A percentile compares a stretch with the other conserved stretches of the same genome.
These are phyloP conservation scores for Didymella lethalis DNA, from an alignment of 2,329 filamentous ascomycete species.

Conservation along the genomic window DNA sequence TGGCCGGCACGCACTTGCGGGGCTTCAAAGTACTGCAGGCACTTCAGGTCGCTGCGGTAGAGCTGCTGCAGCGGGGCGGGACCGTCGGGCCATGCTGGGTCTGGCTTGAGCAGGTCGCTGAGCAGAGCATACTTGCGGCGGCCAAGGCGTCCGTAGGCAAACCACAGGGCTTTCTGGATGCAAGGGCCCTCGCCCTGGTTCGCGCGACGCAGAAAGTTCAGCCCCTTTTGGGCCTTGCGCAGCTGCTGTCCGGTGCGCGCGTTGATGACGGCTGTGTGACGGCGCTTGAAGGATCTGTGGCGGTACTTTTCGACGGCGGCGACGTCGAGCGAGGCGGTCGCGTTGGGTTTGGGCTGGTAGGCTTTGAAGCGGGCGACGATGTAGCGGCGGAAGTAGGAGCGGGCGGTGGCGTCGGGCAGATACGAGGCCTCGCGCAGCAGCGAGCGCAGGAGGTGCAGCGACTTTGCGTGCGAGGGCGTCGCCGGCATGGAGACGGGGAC, in stretches of 20 bases:
- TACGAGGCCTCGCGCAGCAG: slow-evolving; percentile 67
- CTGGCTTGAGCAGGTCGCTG: slow-evolving; percentile 34
- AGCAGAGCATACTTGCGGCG: slow-evolving; percentile 59
- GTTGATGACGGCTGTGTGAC: slow-evolving; percentile 32
- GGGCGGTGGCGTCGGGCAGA: slow-evolving; percentile 65
- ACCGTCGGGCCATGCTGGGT: slow-evolving; percentile 16
- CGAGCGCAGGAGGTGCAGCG: slow-evolving; percentile 61
- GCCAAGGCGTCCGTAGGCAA: slow-evolving; percentile 66
- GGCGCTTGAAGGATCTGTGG: slow-evolving; percentile 34
- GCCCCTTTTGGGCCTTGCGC: slow-evolving; percentile 45
- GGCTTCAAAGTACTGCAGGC: slow-evolving; percentile 43
- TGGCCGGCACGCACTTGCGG: slow-evolving; percentile 29
- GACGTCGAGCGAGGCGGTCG: slow-evolving; percentile 25
- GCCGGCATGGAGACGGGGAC: neutral
- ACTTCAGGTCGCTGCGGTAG: slow-evolving; percentile 45
- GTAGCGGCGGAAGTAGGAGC: slow-evolving; percentile 59
- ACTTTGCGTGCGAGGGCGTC: slow-evolving; percentile 17
- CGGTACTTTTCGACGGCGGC: slow-evolving; percentile 30
- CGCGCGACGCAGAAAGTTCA: slow-evolving; percentile 59
- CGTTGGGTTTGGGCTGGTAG: slow-evolving; percentile 46
- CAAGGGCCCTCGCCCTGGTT: slow-evolving; percentile 63
- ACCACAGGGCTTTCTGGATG: slow-evolving; percentile 61
- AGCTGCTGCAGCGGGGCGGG: slow-evolving; percentile 46
- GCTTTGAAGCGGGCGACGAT: slow-evolving; percentile 59
- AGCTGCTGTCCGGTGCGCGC: slow-evolving; percentile 33